Conservation (phyloP, 1,284 basidiomycete genomes). For the Marasmius tenuissimus region DNA sequence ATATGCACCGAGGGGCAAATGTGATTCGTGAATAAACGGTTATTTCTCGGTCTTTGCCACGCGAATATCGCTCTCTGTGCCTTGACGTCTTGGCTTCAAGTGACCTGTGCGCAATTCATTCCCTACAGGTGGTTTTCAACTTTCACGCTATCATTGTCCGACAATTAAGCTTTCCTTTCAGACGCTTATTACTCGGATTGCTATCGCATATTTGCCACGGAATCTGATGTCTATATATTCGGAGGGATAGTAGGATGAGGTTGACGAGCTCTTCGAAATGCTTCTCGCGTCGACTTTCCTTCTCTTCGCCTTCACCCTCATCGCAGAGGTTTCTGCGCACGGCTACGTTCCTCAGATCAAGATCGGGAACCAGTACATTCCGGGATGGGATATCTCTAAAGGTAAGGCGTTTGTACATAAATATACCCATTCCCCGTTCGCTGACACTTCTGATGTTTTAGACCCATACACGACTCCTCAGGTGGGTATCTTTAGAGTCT, state of each 20-base stretch:
- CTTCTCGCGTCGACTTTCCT: conserved; percentile 3
- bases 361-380: conserved; percentile 20
- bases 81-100: too few relatives aligned
- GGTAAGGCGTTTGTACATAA: conserved; percentile 1
- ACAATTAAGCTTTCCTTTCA: too few relatives aligned
- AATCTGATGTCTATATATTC: neutral
- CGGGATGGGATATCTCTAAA: conserved; percentile 20
- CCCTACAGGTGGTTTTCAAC: neutral
- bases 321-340: conserved; percentile 17
- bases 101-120: too few relatives aligned
- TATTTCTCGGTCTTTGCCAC: neutral
- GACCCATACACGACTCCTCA: conserved; percentile 33
- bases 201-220: neutral
- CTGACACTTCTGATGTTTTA: conserved; percentile 4
- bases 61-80: neutral
- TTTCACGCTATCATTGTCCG: neutral
- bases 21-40: neutral
- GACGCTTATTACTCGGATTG: neutral
- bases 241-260: neutral
- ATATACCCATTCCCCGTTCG: neutral
- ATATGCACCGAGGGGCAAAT: conserved; percentile 3
- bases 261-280: neutral
- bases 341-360: conserved; percentile 23
- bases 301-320: conserved; percentile 9
- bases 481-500: conserved; percentile 12